Evolutionary conservation across 1,284 basidiomycete species (phyloP).

Genomic region (Ganoderma sp.): DNA sequence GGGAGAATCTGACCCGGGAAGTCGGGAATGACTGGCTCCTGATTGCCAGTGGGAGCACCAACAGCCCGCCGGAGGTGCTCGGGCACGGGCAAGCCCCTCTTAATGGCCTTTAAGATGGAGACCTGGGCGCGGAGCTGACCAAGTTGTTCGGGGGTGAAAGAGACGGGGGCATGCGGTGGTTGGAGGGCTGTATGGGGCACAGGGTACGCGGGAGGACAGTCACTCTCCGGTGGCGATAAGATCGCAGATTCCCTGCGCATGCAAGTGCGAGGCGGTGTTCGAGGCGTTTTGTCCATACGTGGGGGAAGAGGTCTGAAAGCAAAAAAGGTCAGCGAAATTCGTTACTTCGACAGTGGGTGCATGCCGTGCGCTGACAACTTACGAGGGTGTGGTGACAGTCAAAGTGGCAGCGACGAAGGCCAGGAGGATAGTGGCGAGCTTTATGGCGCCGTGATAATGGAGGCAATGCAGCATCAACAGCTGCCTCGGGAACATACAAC

Average conservation of each 20-base stretch:
- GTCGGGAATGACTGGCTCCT: slow-evolving; percentile 53
- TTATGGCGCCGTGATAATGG: background rate
- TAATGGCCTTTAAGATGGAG: slow-evolving; percentile 85
- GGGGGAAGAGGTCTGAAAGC: background rate
- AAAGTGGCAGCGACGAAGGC: background rate
- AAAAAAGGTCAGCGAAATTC: background rate
- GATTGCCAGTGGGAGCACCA: slow-evolving; percentile 55
- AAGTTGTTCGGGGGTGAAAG: slow-evolving; percentile 86
- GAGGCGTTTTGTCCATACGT: background rate
- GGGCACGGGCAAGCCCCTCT: slow-evolving; percentile 81
- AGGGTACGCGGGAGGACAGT: slow-evolving; percentile 38
- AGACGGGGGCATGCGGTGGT: slow-evolving; percentile 64
- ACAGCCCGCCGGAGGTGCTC: slow-evolving; percentile 82
- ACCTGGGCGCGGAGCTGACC: slow-evolving; percentile 88
- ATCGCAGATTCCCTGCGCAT: slow-evolving; percentile 12
- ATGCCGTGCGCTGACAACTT: background rate
- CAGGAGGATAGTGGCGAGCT: background rate
- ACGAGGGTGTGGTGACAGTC: background rate
- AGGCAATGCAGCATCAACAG: no score
- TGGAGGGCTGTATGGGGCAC: slow-evolving; percentile 39
- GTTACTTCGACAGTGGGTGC: background rate
- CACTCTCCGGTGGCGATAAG: slow-evolving; percentile 37
- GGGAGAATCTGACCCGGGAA: slow-evolving; percentile 62
- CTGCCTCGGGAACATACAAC: background rate
- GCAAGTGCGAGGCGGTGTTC: background rate